Conservation (phyloP, 2,329 filamentous ascomycete genomes). For the Tolypocladium pustulatum region DNA sequence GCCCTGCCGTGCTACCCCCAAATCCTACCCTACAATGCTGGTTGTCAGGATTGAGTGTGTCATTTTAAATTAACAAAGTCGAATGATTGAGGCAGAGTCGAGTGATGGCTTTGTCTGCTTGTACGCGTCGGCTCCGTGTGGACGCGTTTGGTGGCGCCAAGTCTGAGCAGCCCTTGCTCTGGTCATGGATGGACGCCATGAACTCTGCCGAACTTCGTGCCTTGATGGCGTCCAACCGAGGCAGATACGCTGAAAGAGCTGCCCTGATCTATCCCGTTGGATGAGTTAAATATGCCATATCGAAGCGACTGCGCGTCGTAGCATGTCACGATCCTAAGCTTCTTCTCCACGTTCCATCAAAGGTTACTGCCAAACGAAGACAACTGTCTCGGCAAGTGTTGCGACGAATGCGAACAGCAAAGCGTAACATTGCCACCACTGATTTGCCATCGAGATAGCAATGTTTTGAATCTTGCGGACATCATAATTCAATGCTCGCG, state of each 20-base stretch:
- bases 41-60: not conserved
- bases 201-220: not conserved
- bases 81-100: not conserved
- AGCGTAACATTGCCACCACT: no score
- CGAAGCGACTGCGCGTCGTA: not conserved
- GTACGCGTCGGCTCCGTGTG: not conserved
- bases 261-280: not conserved
- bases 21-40: not conserved
- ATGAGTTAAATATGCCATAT: not conserved
- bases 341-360: not conserved
- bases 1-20: slow-evolving; percentile 12
- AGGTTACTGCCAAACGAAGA: no score
- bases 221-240: not conserved
- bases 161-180: not conserved
- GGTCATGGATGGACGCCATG: not conserved
- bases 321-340: not conserved
- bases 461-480: not conserved
- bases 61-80: not conserved
- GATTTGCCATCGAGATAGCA: no score
- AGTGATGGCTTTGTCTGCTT: not conserved
- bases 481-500: not conserved
- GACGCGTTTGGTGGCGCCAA: not conserved
- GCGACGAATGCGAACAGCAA: no score
- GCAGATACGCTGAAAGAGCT: not conserved
- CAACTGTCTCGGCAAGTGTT: no score